Conservation (phyloP, 176 grass and related monocot genomes). For the Secale cereale region DNA sequence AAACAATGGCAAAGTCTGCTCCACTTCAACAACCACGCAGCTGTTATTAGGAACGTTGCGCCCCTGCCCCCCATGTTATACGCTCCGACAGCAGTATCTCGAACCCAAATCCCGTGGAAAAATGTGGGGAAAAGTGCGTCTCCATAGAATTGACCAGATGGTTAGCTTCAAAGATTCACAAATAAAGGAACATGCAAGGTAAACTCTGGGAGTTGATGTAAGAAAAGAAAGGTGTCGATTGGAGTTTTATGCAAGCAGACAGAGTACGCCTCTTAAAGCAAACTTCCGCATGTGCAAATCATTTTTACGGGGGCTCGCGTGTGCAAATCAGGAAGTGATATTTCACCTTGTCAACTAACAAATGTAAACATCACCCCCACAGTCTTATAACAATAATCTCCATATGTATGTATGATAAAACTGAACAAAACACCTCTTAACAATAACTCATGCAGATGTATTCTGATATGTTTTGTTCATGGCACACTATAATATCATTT, state of each 20-base stretch:
- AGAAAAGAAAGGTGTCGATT: slow-evolving; percentile 7
- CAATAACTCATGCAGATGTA: not conserved
- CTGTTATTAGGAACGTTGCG: not conserved
- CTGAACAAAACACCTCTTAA: not conserved
- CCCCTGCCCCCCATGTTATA: not conserved
- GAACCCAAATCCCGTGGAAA: not conserved
- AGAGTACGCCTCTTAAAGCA: slow-evolving; percentile 14
- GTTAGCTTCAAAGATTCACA: slow-evolving; percentile 42
- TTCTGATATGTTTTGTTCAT: not conserved
- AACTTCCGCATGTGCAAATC: not conserved
- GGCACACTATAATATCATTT: not conserved
- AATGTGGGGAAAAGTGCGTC: not conserved
- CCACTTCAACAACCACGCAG: slow-evolving; percentile 28
- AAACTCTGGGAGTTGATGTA: slow-evolving; percentile 15
- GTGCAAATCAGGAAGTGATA: not conserved
- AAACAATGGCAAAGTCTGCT: not conserved
- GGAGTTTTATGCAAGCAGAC: slow-evolving; percentile 18
- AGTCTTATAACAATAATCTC: not conserved
- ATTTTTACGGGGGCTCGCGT: not conserved
- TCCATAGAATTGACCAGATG: slow-evolving; percentile 15
- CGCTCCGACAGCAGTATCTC: not conserved
- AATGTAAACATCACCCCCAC: not conserved
- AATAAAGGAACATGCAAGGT: slow-evolving; percentile 22
- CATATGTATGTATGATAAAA: not conserved
- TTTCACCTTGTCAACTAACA: no score